Evolutionary conservation across 2,329 filamentous ascomycete species (phyloP).

Genomic region (Parascedosporium putredinis): DNA sequence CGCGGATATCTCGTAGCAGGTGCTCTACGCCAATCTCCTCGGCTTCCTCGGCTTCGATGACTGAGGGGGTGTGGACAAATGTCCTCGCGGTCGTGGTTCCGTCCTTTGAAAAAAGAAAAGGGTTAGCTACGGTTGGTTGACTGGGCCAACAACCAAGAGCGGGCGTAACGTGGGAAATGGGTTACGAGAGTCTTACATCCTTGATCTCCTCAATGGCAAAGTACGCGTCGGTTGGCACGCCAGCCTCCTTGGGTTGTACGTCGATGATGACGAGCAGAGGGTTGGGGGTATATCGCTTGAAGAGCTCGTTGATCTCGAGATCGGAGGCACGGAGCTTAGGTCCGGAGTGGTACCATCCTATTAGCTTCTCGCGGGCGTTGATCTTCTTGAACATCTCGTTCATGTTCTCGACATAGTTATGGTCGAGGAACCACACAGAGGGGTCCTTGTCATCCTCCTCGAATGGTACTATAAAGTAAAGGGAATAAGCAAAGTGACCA

Average conservation of each 20-base stretch:
- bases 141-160: too few species aligned
- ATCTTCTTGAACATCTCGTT: slow-evolving; percentile 99
- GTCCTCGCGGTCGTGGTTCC: slow-evolving; percentile 94
- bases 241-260: slow-evolving; percentile 94
- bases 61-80: slow-evolving; percentile 95
- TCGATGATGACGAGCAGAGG: slow-evolving; percentile 96
- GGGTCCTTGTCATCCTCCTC: slow-evolving; percentile 98
- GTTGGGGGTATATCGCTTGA: slow-evolving; percentile 97
- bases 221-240: slow-evolving; percentile 96
- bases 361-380: slow-evolving; percentile 96
- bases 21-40: slow-evolving; percentile 99
- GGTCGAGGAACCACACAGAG: slow-evolving; percentile 97
- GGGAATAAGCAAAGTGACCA: slow-evolving; percentile 13
- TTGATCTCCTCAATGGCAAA: slow-evolving; percentile 99
- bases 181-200: slow-evolving; percentile 63
- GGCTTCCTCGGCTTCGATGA: slow-evolving; percentile 97
- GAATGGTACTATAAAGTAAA: slow-evolving; percentile 63
- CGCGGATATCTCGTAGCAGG: slow-evolving; percentile 91
- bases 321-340: slow-evolving; percentile 95
- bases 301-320: slow-evolving; percentile 97
- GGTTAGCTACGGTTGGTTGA: too few species aligned
- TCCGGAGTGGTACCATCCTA: slow-evolving; percentile 98
- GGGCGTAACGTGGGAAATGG: too few species aligned
- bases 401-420: slow-evolving; percentile 99
- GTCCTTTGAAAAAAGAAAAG: too few species aligned